A percentile compares a stretch with the other conserved stretches of the same genome.
Conservation (phyloP, 345 rosid species). For the Salix dunnii region DNA sequence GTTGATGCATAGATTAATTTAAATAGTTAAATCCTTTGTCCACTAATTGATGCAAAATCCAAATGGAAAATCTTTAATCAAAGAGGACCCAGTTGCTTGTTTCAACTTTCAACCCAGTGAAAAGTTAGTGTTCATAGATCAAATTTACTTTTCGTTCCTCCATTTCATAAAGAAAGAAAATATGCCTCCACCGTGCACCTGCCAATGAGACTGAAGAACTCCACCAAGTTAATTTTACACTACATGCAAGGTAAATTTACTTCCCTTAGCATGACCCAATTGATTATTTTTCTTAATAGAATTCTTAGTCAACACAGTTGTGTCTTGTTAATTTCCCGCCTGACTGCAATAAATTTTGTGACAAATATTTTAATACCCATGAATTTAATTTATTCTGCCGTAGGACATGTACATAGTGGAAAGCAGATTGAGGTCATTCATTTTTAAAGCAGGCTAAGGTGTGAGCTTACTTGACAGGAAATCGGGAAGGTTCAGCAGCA, state of each 20-base stretch:
- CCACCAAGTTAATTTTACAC: too few species aligned
- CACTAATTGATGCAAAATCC: not conserved
- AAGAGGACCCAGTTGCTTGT: not conserved
- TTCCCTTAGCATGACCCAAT: slow-evolving; percentile 15
- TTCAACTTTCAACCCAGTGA: not conserved
- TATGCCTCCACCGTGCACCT: not conserved
- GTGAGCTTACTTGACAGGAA: not conserved
- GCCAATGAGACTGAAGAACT: not conserved
- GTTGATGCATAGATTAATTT: too few species aligned
- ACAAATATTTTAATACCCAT: not conserved
- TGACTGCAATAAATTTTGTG: not conserved
- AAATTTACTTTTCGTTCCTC: not conserved
- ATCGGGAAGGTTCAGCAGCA: not conserved
- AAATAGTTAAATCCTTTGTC: not conserved
- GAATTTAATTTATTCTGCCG: not conserved
- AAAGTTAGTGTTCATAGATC: not conserved
- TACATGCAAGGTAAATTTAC: not conserved
- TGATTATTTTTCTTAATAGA: slow-evolving; percentile 8
- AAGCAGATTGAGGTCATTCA: not conserved
- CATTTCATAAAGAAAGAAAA: not conserved
- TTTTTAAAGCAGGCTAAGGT: not conserved
- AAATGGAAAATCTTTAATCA: not conserved
- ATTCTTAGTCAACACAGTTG: slow-evolving; percentile 16
- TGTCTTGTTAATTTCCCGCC: slow-evolving; percentile 6
- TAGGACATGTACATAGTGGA: not conserved